Base-by-base conservation (phyloP, 805 yeast species). In the Saccharomycopsis malanga region DNA sequence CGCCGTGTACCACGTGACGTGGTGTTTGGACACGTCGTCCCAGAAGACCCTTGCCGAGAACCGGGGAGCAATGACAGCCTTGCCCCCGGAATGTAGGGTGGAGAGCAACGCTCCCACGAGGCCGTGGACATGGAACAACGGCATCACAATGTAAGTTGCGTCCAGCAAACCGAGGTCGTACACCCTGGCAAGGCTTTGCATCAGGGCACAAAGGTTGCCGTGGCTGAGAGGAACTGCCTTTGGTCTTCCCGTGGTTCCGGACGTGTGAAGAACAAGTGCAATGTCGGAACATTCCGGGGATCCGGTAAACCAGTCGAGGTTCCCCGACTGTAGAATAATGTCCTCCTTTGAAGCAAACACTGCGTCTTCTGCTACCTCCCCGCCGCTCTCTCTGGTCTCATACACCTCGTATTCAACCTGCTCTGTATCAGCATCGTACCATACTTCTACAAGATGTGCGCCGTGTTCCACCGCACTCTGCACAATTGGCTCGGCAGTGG, bases 181-280 rank as follows among this genome's bases (percentile, higher is more conserved):
- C 2, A 87, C 79, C 48, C 70, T 67, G 2, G 73, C 63, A 51
- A 82, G 79, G 66, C 82, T 82, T 22, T 60, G 53, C 62, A 79
- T 76, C 6, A 84, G 76, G 24, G 77, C 70, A 3, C 78, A 70
- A 59, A 82, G 71, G 63, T 82, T 82, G 25, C 67, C 61, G 59
- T 82, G 88, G 32, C 84, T 70, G 58, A 82, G 62, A 4, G 88
- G 87, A 2, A 82, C 88, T 6, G 84, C 82, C 61, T 82, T 82
- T 43, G 88, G 88, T 44, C 80, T 71, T 2, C 87, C 87, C 2
- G 88, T 82, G 6, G 88, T 82, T 25, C 89, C 89, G 40, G 83
- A 75, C 6, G 89, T 82, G 62, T 82, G 87, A 41, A 82, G 64
- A 22, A 82, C 77, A 60, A 82, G 63, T 2, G 87, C 87, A 32